A percentile compares a stretch with the other conserved stretches of the same genome.
These are phyloP conservation scores for Canavalia gladiata DNA, from an alignment of 306 rosid genomes.

Conservation along the genomic window DNA sequence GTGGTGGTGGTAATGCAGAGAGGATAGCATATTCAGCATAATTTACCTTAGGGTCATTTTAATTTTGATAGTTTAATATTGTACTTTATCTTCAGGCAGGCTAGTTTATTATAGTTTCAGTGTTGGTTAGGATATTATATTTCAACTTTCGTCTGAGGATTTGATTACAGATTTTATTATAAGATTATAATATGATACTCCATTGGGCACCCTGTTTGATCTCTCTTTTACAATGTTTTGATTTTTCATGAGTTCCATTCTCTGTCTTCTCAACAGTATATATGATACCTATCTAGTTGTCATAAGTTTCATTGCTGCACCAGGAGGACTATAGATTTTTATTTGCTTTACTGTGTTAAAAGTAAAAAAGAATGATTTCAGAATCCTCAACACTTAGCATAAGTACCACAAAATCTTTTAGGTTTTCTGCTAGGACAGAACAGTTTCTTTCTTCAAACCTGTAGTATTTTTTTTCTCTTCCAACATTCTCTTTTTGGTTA, in stretches of 20 bases:
- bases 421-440: too few species aligned
- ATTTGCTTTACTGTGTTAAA: too few species aligned
- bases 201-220: neutral
- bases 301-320: neutral
- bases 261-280: too few species aligned
- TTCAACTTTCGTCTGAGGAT: neutral
- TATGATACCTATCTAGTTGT: too few species aligned
- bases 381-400: too few species aligned
- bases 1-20: too few species aligned
- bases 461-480: neutral
- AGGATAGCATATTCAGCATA: too few species aligned
- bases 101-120: neutral
- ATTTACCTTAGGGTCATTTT: too few species aligned
- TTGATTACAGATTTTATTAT: neutral
- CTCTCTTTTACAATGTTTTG: neutral
- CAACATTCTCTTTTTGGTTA: neutral
- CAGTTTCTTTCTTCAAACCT: neutral
- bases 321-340: slow-evolving; percentile 2
- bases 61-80: too few species aligned
- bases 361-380: too few species aligned
- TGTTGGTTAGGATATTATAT: neutral
- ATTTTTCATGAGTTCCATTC: neutral
- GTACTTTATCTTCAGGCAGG: neutral
- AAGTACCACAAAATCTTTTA: too few species aligned
- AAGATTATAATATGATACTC: neutral